phyloP scores from a whole-genome alignment of 148 eudicot species.

The Dianthus caryophyllus region DNA sequence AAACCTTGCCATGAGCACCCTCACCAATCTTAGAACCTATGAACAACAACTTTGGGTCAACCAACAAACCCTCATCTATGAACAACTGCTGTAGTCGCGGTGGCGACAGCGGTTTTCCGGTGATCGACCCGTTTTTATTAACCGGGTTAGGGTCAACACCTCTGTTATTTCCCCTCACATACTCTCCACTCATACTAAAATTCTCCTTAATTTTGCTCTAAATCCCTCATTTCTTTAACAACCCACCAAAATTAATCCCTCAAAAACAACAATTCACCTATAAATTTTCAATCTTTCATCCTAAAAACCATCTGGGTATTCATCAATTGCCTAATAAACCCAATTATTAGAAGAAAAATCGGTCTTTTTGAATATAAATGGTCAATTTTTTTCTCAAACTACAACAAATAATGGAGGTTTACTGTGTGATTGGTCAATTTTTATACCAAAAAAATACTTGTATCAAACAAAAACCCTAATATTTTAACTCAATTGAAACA shows the following conservation, averaged over 20 bases:
- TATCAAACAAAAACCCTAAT: conserved; percentile 8
- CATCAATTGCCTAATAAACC: conserved; percentile 9
- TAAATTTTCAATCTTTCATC: conserved; percentile 7
- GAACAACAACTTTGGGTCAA: conserved; percentile 72
- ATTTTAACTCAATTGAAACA: conserved; percentile 12
- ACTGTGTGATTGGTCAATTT: conserved; percentile 8
- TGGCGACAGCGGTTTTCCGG: conserved; percentile 12
- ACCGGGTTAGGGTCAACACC: conserved; percentile 33
- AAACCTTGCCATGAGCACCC: conserved; percentile 87
- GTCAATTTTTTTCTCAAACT: conserved; percentile 17
- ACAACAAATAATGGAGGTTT: background rate
- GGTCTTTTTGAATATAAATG: background rate
- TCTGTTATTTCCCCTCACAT: conserved; percentile 43
- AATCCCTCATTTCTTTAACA: conserved; percentile 30
- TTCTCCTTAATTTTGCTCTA: conserved; percentile 33
- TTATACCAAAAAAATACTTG: conserved; percentile 18
- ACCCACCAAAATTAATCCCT: conserved; percentile 7
- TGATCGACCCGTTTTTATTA: conserved; percentile 40
- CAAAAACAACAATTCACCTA: background rate
- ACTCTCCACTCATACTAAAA: conserved; percentile 19
- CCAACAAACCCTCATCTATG: conserved; percentile 63
- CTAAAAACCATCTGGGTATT: conserved; percentile 9
- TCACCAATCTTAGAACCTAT: conserved; percentile 80
- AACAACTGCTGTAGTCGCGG: conserved; percentile 27
- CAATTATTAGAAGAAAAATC: background rate